phyloP scores from a whole-genome alignment of 768 basidiomycete genomes.

The Boletus bicolor region DNA sequence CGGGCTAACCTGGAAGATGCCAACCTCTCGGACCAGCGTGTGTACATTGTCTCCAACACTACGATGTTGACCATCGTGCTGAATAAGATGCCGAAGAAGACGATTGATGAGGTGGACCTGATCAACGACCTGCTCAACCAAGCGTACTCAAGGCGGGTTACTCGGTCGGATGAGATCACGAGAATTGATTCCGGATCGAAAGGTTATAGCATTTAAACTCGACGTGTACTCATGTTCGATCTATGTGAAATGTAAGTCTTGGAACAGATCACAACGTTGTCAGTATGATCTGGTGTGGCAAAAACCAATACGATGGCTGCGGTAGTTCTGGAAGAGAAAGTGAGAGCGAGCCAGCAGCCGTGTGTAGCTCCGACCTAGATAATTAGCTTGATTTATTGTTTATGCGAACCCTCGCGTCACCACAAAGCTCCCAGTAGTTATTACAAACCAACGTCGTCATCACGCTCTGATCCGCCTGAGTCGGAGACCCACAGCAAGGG shows the following conservation, averaged over 20 bases:
- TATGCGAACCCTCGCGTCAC: too few relatives aligned
- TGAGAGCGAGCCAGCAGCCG: background rate
- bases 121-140: slow-evolving; percentile 9
- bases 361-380: too few relatives aligned
- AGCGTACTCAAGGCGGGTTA: background rate
- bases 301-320: background rate
- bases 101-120: slow-evolving; percentile 14
- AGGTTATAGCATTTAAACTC: background rate
- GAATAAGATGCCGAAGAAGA: slow-evolving; percentile 9
- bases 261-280: background rate
- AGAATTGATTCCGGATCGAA: background rate
- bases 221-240: too few relatives aligned
- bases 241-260: background rate
- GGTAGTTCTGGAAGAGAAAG: background rate
- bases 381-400: too few relatives aligned
- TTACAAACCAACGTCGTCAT: background rate
- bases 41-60: slow-evolving; percentile 27
- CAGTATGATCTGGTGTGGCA: background rate
- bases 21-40: slow-evolving; percentile 20
- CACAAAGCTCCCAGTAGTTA: too few relatives aligned
- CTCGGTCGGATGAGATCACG: background rate
- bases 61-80: slow-evolving; percentile 12
- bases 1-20: slow-evolving; percentile 17
- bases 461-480: background rate
- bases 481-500: background rate